A percentile compares a stretch with the other conserved stretches of the same genome.
These are phyloP conservation scores for Alnus glutinosa DNA, from an alignment of 306 rosid genomes.

Conservation along the genomic window DNA sequence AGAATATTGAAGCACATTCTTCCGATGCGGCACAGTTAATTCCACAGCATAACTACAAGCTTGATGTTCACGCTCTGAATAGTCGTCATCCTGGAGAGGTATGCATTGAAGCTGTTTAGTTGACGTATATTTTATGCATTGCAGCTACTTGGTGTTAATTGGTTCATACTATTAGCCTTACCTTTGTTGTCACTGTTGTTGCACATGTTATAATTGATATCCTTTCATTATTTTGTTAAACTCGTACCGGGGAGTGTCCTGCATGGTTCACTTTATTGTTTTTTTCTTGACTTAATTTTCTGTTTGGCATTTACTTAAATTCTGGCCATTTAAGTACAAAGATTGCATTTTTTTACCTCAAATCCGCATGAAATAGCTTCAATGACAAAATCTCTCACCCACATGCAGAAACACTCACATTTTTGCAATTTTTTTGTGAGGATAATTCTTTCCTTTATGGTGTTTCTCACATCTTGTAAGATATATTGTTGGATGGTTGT, in stretches of 20 bases:
- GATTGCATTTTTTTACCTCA: neutral
- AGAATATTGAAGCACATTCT: slow-evolving; percentile 83
- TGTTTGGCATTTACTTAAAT: neutral
- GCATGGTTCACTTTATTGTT: neutral
- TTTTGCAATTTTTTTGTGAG: too few species aligned
- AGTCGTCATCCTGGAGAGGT: slow-evolving; percentile 96
- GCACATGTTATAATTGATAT: neutral
- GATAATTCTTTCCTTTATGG: slow-evolving; percentile 3
- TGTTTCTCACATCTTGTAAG: neutral
- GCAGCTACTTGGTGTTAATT: slow-evolving; percentile 10
- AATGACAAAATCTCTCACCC: neutral
- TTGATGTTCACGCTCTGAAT: slow-evolving; percentile 88
- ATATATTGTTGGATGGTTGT: neutral
- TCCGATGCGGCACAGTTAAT: slow-evolving; percentile 79
- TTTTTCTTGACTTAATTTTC: neutral
- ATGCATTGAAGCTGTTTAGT: slow-evolving; percentile 29
- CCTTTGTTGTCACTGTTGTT: slow-evolving; percentile 4
- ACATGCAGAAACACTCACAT: neutral
- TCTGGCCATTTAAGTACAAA: neutral
- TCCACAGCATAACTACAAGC: slow-evolving; percentile 98
- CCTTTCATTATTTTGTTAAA: neutral
- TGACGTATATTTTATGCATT: slow-evolving; percentile 7
- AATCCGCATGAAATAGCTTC: neutral
- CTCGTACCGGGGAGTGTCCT: neutral
- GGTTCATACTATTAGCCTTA: neutral